Percentiles rank a stretch among this genome's conserved stretches.
Conservation (phyloP, 2,329 filamentous ascomycete genomes). For the Cercospora sp. region DNA sequence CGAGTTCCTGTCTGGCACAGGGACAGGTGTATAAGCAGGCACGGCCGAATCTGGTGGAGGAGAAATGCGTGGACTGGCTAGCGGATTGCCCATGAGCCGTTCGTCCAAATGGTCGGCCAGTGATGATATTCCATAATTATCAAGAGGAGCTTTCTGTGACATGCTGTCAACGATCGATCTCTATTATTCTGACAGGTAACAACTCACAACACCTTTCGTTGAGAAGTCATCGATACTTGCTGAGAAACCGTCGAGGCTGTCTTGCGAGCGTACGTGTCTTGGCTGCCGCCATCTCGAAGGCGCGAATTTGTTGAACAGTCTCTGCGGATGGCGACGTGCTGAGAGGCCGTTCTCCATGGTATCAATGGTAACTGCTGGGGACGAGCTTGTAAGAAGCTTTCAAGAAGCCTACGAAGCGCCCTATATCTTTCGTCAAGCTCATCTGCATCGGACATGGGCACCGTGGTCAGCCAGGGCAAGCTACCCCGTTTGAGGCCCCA, state of each 20-base stretch:
- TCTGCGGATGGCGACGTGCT: constrained; percentile 1
- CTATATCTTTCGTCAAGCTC: neutral
- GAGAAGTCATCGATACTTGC: neutral
- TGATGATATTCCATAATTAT: constrained; percentile 6
- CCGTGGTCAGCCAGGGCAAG: neutral
- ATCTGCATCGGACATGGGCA: neutral
- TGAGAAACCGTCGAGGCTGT: neutral
- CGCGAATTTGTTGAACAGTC: constrained; percentile 15
- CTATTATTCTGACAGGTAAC: no score
- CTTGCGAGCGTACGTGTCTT: constrained; percentile 11
- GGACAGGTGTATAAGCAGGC: constrained; percentile 24
- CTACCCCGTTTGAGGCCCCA: neutral
- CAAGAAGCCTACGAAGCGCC: neutral
- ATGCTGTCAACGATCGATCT: neutral
- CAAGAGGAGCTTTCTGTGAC: neutral
- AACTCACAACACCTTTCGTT: constrained; percentile 1
- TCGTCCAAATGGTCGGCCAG: neutral
- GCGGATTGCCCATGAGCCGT: neutral
- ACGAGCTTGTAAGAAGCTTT: neutral
- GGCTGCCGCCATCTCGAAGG: constrained; percentile 14
- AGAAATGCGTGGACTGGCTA: neutral
- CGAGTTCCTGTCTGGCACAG: constrained; percentile 20
- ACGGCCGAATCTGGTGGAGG: neutral
- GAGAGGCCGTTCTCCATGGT: neutral
- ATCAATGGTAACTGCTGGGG: neutral